A percentile compares a stretch with the other conserved stretches of the same genome.
Evolutionary conservation across 148 eudicot genomes (phyloP).

Genomic region (Rhododendron griersonianum): DNA sequence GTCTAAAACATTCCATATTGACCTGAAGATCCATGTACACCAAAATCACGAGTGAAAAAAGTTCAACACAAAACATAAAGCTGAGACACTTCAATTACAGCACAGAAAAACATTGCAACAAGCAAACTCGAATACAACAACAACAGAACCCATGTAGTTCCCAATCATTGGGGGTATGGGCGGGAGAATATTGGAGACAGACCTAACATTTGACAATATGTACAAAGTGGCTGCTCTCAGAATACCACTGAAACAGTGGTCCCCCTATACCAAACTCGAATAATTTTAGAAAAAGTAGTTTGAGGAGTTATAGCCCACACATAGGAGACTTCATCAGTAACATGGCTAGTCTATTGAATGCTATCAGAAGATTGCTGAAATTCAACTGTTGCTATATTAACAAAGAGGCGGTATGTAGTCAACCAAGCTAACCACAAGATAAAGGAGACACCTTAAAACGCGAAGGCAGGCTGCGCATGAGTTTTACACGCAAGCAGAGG

Average conservation of each 20-base stretch:
- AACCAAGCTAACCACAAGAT: background rate
- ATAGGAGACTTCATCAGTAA: background rate
- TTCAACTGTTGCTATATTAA: background rate
- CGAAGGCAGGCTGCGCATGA: slow-evolving; percentile 84
- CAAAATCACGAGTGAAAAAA: background rate
- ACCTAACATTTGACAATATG: no score
- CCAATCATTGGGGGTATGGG: no score
- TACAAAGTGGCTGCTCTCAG: no score
- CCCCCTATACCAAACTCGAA: background rate
- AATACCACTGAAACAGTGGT: no score
- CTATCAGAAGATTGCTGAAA: background rate
- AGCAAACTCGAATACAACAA: background rate
- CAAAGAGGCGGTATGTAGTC: background rate
- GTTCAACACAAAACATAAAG: background rate
- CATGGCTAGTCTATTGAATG: background rate
- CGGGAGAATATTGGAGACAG: no score
- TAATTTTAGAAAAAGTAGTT: background rate
- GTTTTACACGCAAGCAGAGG: slow-evolving; percentile 89
- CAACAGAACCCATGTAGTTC: no score
- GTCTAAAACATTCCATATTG: background rate
- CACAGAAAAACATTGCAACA: background rate
- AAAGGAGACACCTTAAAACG: slow-evolving; percentile 58
- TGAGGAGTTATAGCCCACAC: background rate
- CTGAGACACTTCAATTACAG: background rate
- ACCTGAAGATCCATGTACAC: background rate